A percentile compares a stretch with the other conserved stretches of the same genome.
These are phyloP conservation scores for Fagopyrum esculentum DNA, from an alignment of 148 eudicot genomes.

Conservation along the genomic window DNA sequence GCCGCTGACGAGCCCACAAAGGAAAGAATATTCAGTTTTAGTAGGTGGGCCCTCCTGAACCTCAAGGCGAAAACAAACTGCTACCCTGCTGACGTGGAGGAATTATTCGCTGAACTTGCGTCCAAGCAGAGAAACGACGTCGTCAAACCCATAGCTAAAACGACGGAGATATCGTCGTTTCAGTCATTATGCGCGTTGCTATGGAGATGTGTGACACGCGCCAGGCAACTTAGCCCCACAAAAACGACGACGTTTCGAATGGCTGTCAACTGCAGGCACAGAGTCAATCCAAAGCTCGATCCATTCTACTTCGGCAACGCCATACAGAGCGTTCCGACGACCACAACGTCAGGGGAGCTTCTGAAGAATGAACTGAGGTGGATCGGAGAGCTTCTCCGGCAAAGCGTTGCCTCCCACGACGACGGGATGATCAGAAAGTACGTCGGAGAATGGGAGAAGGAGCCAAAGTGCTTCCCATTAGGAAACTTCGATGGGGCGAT, in stretches of 20 bases:
- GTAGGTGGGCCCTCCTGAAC: slow-evolving; percentile 34
- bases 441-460: slow-evolving; percentile 47
- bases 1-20: slow-evolving; percentile 41
- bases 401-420: slow-evolving; percentile 36
- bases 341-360: slow-evolving; percentile 35
- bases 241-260: slow-evolving; percentile 52
- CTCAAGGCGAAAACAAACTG: slow-evolving; percentile 37
- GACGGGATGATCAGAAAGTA: slow-evolving; percentile 27
- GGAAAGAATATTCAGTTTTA: slow-evolving; percentile 49
- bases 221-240: slow-evolving; percentile 23
- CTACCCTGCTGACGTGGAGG: neutral
- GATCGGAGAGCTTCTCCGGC: slow-evolving; percentile 25
- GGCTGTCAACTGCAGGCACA: slow-evolving; percentile 44
- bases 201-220: slow-evolving; percentile 67
- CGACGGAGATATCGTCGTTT: slow-evolving; percentile 50
- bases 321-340: slow-evolving; percentile 47
- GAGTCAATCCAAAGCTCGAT: slow-evolving; percentile 46
- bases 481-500: slow-evolving; percentile 64
- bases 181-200: slow-evolving; percentile 55
- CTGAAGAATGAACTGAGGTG: slow-evolving; percentile 35
- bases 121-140: neutral
- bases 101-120: neutral
- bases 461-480: slow-evolving; percentile 39
- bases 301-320: slow-evolving; percentile 59
- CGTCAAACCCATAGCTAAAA: neutral